Base-by-base conservation (phyloP, 371 early-diverging fungal species). In the Rhizopus microsporus region DNA sequence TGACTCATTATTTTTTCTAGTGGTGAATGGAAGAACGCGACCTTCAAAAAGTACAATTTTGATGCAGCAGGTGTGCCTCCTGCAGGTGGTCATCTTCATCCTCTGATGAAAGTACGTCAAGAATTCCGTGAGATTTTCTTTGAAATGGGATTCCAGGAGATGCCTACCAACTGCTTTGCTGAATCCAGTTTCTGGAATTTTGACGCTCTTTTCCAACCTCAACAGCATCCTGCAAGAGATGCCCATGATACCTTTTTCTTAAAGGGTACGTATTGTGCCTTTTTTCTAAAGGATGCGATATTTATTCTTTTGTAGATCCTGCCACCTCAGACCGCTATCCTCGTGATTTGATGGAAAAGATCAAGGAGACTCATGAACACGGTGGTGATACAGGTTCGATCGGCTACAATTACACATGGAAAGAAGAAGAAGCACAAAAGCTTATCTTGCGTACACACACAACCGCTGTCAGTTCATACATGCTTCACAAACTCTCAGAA, bases 101-200 rank as follows among this genome's bases (percentile, higher is more conserved):
- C 99, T 56, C 84, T 99, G 49, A 90, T 98, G 89, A 99, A 99
- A 78, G 97, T 99, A 38, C 95, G 97, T 63, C 97, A 98, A 67
- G 99, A 99, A 78, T 97, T 99, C 86, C 89, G 98, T 56, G 91
- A 95, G 61, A 98, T 99, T 70, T 99, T 99, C 85, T 93, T 99
- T 76, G 99, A 99, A 75, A 91, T 99, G 81, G 98, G 98, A 5
- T 99, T 99, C 86, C 84, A 88, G 63, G 99, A 99, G 81, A 99
- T 99, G 99, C 93, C 96, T 37, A 97, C 99, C 57, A 94, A 94
- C 85, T 85, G 91, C 75, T 99, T 91, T 80, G 97, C 98, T 57
- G 99, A 99, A 74, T 92, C 93, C 46, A 95, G 98, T 68, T 99
- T 99, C 90, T 99, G 99, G 99, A 99, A 99, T 83, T 99, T 99